A percentile compares a stretch with the other conserved stretches of the same genome.
Evolutionary conservation across 805 yeast species (phyloP).

Genomic region (Candida hispaniensis): DNA sequence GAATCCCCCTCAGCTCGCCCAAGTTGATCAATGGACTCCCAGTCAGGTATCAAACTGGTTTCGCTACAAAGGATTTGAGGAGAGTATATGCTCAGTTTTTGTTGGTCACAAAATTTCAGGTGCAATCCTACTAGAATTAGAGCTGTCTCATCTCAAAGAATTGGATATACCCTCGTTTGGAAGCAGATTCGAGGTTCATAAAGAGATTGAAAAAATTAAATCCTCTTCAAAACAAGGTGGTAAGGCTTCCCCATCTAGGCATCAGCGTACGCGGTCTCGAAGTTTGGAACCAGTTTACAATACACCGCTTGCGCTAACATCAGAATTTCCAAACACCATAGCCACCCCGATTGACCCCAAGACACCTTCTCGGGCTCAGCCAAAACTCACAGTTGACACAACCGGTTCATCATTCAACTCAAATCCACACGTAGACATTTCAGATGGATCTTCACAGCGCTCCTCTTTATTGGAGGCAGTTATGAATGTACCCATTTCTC

Average conservation of each 20-base stretch:
- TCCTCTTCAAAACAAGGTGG: conserved; percentile 18
- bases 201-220: conserved; percentile 62
- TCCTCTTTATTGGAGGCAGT: conserved; percentile 12
- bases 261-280: too few species aligned
- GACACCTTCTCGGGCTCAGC: conserved; percentile 6
- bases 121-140: conserved; percentile 70
- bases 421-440: too few species aligned
- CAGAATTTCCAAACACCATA: too few species aligned
- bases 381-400: too few species aligned
- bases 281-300: too few species aligned
- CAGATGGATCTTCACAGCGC: conserved; percentile 7
- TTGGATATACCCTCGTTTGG: conserved; percentile 89
- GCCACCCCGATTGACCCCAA: conserved; percentile 9
- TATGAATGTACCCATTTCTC: conserved; percentile 10
- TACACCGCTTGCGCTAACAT: too few species aligned
- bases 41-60: conserved; percentile 76
- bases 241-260: not conserved
- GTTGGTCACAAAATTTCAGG: conserved; percentile 86
- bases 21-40: conserved; percentile 68
- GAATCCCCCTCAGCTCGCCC: conserved; percentile 1
- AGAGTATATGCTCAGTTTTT: conserved; percentile 65
- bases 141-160: conserved; percentile 78
- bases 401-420: too few species aligned
- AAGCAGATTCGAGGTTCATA: conserved; percentile 82
- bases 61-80: conserved; percentile 59